Conservation (phyloP, 306 rosid genomes). For the Prunus mira region DNA sequence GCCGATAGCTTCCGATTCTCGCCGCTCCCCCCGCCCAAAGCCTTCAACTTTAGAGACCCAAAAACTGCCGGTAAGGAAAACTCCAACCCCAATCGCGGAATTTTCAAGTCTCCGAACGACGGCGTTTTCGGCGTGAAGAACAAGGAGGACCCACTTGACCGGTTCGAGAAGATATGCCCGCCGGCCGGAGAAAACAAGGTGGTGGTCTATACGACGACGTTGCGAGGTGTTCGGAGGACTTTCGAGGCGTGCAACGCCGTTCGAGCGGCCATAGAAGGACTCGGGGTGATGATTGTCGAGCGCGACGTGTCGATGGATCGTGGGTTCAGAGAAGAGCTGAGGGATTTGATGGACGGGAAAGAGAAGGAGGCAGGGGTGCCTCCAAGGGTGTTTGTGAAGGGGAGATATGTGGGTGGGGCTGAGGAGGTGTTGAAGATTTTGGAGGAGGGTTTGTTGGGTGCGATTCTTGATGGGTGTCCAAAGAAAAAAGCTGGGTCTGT, state of each 20-base stretch:
- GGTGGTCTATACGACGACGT: slow-evolving; percentile 74
- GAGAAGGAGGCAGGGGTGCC: slow-evolving; percentile 42
- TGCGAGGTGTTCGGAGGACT: slow-evolving; percentile 74
- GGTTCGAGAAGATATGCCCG: slow-evolving; percentile 54
- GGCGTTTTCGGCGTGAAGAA: not conserved
- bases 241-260: slow-evolving; percentile 80
- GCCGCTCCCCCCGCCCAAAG: slow-evolving; percentile 35
- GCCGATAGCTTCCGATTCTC: slow-evolving; percentile 75
- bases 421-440: slow-evolving; percentile 58
- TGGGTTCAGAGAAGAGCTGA: slow-evolving; percentile 63
- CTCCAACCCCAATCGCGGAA: slow-evolving; percentile 39
- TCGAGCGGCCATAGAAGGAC: slow-evolving; percentile 51
- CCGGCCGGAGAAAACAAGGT: slow-evolving; percentile 74
- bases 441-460: slow-evolving; percentile 65
- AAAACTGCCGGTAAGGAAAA: slow-evolving; percentile 46
- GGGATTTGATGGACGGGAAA: slow-evolving; percentile 42
- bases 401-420: slow-evolving; percentile 65
- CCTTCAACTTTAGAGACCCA: slow-evolving; percentile 10
- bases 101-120: not conserved
- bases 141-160: slow-evolving; percentile 14
- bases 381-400: slow-evolving; percentile 72
- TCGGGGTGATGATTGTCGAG: slow-evolving; percentile 63
- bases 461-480: slow-evolving; percentile 59
- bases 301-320: slow-evolving; percentile 87
- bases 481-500: slow-evolving; percentile 51